Evolutionary conservation across 345 rosid species (phyloP).

Genomic region (Salix udensis): DNA sequence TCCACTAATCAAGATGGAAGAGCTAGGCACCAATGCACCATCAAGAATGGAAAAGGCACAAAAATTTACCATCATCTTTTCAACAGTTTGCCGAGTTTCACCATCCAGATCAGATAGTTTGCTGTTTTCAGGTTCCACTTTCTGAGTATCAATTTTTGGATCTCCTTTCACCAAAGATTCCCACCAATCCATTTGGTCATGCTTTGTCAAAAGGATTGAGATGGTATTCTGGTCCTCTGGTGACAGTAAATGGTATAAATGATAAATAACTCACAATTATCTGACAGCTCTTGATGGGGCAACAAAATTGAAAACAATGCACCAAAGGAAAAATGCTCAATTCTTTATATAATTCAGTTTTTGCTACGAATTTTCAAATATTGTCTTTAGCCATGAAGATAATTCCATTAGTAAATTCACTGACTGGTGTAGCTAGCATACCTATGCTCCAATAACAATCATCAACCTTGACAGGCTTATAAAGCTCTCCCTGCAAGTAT

Average conservation of each 20-base stretch:
- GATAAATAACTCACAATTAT: constrained; percentile 6
- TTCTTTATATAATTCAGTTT: neutral
- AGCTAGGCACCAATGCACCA: neutral
- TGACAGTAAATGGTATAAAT: neutral
- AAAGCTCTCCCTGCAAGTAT: constrained; percentile 63
- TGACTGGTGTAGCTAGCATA: constrained; percentile 21
- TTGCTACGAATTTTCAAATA: neutral
- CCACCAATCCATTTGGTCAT: constrained; percentile 95
- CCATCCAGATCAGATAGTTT: constrained; percentile 77
- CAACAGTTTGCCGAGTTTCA: constrained; percentile 69
- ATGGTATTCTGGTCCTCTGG: constrained; percentile 65
- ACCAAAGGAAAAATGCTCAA: neutral
- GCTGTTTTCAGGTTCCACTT: constrained; percentile 89
- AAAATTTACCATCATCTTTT: constrained; percentile 80
- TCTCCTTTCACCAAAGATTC: constrained; percentile 74
- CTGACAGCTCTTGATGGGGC: neutral
- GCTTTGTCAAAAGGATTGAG: constrained; percentile 79
- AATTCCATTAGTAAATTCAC: neutral
- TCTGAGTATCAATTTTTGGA: constrained; percentile 87
- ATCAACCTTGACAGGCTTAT: constrained; percentile 61
- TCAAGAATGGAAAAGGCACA: neutral
- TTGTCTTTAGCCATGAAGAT: neutral
- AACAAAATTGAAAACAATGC: neutral
- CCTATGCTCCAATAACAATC: constrained; percentile 96
- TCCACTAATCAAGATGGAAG: neutral